Evolutionary conservation across 2,329 filamentous ascomycete genomes (phyloP), one percentile per base, ranked within the genome.

Genomic region (Alternaria ventricosa): DNA sequence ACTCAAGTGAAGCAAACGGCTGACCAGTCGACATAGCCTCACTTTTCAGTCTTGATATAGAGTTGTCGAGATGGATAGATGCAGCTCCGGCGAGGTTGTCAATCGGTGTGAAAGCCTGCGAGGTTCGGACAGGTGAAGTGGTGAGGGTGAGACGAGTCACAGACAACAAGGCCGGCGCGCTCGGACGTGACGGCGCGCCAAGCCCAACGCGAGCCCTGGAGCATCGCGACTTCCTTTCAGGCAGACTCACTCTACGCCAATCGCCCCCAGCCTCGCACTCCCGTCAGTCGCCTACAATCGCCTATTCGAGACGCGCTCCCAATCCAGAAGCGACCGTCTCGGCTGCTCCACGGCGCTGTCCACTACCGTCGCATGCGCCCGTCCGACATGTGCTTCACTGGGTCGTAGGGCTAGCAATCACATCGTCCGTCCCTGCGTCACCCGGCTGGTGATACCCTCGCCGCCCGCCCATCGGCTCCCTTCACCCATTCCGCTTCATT

Each of bases 361-460:
- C 36, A 63, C 43, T 58, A 66, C 66, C 65, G 50, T 71, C 61
- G 50, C 65, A 69, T 71, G 73, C 72, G 69, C 69, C 60, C 66
- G 69, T 65, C 69, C 74, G 75, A 57, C 58, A 76, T 75, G 74
- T 69, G 65, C 70, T 67, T 65, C 65, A 74, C 66, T 67, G 66
- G 71, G 58, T 66, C 64, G 56, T 77, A 78, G 71, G 72, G 71
- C 75, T 76, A 69, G 71, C 68, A 55, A 71, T 75, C 69, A 72
- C 71, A 71, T 67, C 67, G 57, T 64, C 69, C 64, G 68, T 57
- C 54, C 64, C 67, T 73, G 72, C 67, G 68, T 68, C 74, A 73
- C 74, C 69, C 65, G 66, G 55, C 46, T 63, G 61, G 70, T 75
- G 68, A 67, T 69, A 75, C 73, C 61, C 71, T 68, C 60, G n/a